Evolutionary conservation across 306 rosid genomes (phyloP), one percentile per base, ranked within the genome.

Genomic region (Glycine tomentella): DNA sequence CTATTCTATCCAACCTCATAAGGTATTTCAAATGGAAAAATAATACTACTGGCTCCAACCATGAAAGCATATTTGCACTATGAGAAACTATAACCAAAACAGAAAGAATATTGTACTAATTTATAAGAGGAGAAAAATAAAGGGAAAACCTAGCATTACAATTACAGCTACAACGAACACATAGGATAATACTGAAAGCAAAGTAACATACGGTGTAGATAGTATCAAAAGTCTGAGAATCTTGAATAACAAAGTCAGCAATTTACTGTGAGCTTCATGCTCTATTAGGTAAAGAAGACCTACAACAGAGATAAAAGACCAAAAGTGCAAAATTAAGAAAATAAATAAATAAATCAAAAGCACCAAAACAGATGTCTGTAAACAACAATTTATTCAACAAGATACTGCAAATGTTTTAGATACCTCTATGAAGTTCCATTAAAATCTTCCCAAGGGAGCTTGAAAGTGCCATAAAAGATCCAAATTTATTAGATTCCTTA

Each of bases 381-480:
- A 48, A 62, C 12, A n/a, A n/a, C n/a, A 36, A 69, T 8, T 10
- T 75, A 50, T 72, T 66, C 49, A 52, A 74, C 11, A 34, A 58
- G 77, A 67, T 45, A 68, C 67, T 36, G 69, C 62, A 80, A 42
- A 77, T 79, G 49, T 15, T 77, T 79, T 36, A 20, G 74, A 72
- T 80, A 93, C 97, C 97, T 85, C 87, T 88, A 85, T 95, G 99
- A 75, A 95, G 94, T 82, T 95, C 96, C 88, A 95, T 83, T 79
- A 95, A 83, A 86, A 90, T 93, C 87, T 90, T 89, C 79, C 99
- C 99, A 33, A 95, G 91, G 72, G 98, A 90, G 84, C 89, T 89
- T 33, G 99, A 95, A 80, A 95, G 98, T 53, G 99, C 83, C n/a
- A 88, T 91, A 83, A 91, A 95, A 81, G 99, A 91, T 83, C 97